phyloP scores from a whole-genome alignment of 768 basidiomycete genomes.

The Coprinopsis strossmayeri region DNA sequence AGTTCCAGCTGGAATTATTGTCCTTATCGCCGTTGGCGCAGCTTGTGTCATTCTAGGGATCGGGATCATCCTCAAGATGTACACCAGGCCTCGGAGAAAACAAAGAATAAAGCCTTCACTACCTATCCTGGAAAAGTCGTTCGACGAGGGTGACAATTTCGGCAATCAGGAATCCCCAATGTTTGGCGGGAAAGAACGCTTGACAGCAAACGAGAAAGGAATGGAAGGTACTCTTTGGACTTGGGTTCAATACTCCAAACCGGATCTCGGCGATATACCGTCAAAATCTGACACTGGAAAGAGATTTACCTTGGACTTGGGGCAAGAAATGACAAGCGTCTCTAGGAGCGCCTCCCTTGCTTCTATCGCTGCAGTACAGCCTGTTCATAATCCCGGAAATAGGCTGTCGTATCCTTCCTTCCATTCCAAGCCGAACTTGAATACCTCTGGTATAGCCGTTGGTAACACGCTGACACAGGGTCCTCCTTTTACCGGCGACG shows the following conservation, averaged over 20 bases:
- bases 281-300: too few species aligned
- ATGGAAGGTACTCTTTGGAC: conserved; percentile 43
- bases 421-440: conserved; percentile 34
- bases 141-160: conserved; percentile 35
- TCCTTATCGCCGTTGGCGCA: conserved; percentile 47
- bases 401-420: conserved; percentile 38
- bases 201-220: conserved; percentile 33
- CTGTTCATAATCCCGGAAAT: conserved; percentile 8
- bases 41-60: conserved; percentile 41
- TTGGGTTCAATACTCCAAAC: conserved; percentile 50
- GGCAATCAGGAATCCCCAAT: conserved; percentile 58
- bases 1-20: conserved; percentile 42
- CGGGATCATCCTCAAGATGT: conserved; percentile 41
- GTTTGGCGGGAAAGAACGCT: conserved; percentile 69
- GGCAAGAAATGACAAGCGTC: background rate
- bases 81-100: conserved; percentile 42
- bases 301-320: too few species aligned
- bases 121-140: conserved; percentile 60
- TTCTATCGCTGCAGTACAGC: background rate
- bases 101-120: conserved; percentile 64
- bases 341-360: background rate
- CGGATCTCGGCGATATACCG: too few species aligned
- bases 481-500: conserved; percentile 34
- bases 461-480: conserved; percentile 17
- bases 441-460: conserved; percentile 30